Evolutionary conservation across 495 filamentous ascomycete genomes (phyloP), one percentile per base, ranked within the genome.

Genomic region (Tuber borchii): DNA sequence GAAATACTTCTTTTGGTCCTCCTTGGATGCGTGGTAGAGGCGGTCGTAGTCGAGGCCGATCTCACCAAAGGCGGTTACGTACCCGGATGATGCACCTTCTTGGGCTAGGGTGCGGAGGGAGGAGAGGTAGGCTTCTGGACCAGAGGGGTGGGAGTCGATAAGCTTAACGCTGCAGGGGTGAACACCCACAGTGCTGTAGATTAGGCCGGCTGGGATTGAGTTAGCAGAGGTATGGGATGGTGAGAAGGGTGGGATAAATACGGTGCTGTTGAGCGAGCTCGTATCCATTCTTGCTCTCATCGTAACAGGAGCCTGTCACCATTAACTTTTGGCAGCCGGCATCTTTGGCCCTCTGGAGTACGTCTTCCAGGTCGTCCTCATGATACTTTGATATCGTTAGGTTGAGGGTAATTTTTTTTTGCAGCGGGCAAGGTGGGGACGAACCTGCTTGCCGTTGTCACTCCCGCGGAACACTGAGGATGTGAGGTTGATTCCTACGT

Each of bases 21-120:
- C 91, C 70, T 89, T 91, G 1, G 89, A 86, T 80, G 89, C 92
- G 80, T 94, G 90, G 80, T 91, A 91, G 19, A 99, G 85, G 3
- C 95, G 89, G 84, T 99, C 95, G 82, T 98, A 99, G 84, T 99
- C 95, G 1, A 99, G 89, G 14, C 95, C 95, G 74, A 99, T 93
- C 83, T 99, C 95, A 65, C 95, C 95, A 82, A 97, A 97, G 34
- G 95, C 96, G 19, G 93, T 90, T 31, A 87, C 86, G 42, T 87
- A 87, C 69, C 87, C 89, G 42, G 84, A 81, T 70, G 83, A 80
- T 79, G 83, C 86, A 12, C 85, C 86, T 45, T 84, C 83, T 8
- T 83, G 78, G 14, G 88, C 89, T 40, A 97, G 85, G 12, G 84
- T 82, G 48, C 86, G 84, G 17, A 97, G 87, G 72, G 90, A 87